A percentile compares a stretch with the other conserved stretches of the same genome.
These are phyloP conservation scores for Acacia concinna DNA, from an alignment of 331 rosid species.

Conservation along the genomic window DNA sequence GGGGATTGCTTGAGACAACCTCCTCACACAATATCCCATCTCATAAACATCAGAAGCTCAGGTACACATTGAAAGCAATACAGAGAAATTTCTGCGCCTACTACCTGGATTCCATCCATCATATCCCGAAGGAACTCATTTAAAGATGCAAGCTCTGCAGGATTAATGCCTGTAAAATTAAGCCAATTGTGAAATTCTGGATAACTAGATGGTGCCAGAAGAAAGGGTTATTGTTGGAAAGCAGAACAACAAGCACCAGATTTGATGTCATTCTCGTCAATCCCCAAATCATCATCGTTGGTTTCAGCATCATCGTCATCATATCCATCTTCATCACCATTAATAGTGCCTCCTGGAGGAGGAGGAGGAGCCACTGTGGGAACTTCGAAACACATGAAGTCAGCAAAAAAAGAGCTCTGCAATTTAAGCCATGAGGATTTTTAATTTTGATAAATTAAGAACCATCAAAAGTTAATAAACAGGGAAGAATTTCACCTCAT, in stretches of 20 bases:
- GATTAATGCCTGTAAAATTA: constrained; percentile 49
- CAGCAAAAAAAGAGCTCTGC: constrained; percentile 92
- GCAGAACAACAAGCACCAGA: constrained; percentile 39
- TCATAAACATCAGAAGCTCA: constrained; percentile 25
- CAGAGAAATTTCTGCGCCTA: constrained; percentile 36
- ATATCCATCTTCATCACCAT: constrained; percentile 50
- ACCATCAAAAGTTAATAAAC: neutral
- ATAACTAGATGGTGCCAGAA: constrained; percentile 32
- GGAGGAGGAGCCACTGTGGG: constrained; percentile 46
- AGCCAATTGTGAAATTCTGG: constrained; percentile 30
- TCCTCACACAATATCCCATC: constrained; percentile 3
- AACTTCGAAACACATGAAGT: constrained; percentile 94
- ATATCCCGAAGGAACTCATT: constrained; percentile 87
- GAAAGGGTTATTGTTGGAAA: constrained; percentile 10
- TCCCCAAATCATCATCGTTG: constrained; percentile 83
- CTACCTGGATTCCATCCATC: constrained; percentile 96
- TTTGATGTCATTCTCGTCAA: constrained; percentile 69
- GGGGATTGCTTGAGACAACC: neutral
- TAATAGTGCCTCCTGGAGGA: constrained; percentile 63
- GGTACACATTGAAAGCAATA: neutral
- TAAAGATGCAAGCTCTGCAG: constrained; percentile 74
- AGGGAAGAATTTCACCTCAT: constrained; percentile 68
- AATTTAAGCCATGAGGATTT: constrained; percentile 32
- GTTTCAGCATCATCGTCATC: constrained; percentile 24
- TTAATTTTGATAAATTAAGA: constrained; percentile 8